Evolutionary conservation across 2,329 filamentous ascomycete genomes (phyloP).

Genomic region (Aspergillus unguis): DNA sequence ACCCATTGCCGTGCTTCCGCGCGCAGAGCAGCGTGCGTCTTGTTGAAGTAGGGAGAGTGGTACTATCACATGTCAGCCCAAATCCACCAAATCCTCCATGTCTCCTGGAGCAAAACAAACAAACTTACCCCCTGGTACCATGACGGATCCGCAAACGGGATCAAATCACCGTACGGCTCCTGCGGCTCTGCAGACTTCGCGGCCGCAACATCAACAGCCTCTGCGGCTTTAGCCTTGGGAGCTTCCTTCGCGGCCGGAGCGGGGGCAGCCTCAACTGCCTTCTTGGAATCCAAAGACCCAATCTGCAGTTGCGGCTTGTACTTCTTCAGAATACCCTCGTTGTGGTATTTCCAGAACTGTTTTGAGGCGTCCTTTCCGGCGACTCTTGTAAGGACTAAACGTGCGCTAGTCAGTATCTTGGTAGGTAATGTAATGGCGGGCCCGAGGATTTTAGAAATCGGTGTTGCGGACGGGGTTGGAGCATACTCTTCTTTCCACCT

Average conservation of each 20-base stretch:
- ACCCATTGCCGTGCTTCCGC: slow-evolving; percentile 92
- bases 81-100: background rate
- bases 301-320: slow-evolving; percentile 59
- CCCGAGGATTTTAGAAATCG: background rate
- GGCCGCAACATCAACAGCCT: slow-evolving; percentile 43
- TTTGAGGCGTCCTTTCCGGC: slow-evolving; percentile 66
- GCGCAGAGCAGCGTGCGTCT: slow-evolving; percentile 85
- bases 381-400: slow-evolving; percentile 59
- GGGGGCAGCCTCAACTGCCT: slow-evolving; percentile 54
- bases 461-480: background rate
- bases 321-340: slow-evolving; percentile 60
- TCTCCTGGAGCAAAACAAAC: background rate
- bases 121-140: slow-evolving; percentile 88
- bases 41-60: slow-evolving; percentile 94
- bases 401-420: slow-evolving; percentile 19
- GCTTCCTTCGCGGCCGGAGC: slow-evolving; percentile 45
- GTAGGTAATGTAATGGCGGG: background rate
- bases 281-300: slow-evolving; percentile 81
- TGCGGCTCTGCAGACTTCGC: slow-evolving; percentile 66
- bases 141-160: slow-evolving; percentile 86
- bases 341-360: slow-evolving; percentile 66
- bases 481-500: slow-evolving; percentile 68
- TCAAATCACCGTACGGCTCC: slow-evolving; percentile 78
- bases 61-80: slow-evolving; percentile 55
- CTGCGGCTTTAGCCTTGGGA: slow-evolving; percentile 50